Conservation (phyloP, 2,329 filamentous ascomycete species). For the Aspergillus proliferans region DNA sequence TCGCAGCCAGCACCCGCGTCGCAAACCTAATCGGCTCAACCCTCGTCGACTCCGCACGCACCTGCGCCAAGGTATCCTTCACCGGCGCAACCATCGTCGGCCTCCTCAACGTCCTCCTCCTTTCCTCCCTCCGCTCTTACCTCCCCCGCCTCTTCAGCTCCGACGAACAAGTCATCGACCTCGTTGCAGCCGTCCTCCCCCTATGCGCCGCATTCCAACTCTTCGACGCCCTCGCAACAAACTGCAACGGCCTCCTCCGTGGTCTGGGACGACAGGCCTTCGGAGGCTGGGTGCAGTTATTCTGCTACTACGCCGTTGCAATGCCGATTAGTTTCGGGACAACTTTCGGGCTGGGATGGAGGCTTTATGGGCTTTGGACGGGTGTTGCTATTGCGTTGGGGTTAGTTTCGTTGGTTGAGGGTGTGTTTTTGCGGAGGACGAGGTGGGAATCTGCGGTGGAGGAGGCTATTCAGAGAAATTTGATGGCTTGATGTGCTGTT, state of each 20-base stretch:
- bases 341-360: slow-evolving; percentile 71
- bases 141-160: slow-evolving; percentile 75
- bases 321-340: slow-evolving; percentile 76
- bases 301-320: slow-evolving; percentile 79
- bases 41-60: slow-evolving; percentile 72
- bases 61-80: slow-evolving; percentile 71
- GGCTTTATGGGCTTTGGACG: slow-evolving; percentile 72
- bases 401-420: slow-evolving; percentile 52
- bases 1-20: slow-evolving; percentile 80
- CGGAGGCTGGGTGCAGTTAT: slow-evolving; percentile 80
- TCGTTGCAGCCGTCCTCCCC: slow-evolving; percentile 66
- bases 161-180: slow-evolving; percentile 61
- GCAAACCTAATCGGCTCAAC: slow-evolving; percentile 89
- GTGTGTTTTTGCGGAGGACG: slow-evolving; percentile 49
- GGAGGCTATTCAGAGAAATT: slow-evolving; percentile 54
- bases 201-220: slow-evolving; percentile 84
- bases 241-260: slow-evolving; percentile 76
- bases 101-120: slow-evolving; percentile 66
- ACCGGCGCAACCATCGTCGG: slow-evolving; percentile 64
- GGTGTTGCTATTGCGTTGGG: slow-evolving; percentile 67
- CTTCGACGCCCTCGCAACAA: slow-evolving; percentile 73
- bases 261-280: slow-evolving; percentile 85
- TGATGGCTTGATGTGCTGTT: slow-evolving; percentile 1
- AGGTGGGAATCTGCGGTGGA: slow-evolving; percentile 56
- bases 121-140: slow-evolving; percentile 61